Conservation (phyloP, 2,329 filamentous ascomycete species). For the Tolypocladium ophioglossoides region DNA sequence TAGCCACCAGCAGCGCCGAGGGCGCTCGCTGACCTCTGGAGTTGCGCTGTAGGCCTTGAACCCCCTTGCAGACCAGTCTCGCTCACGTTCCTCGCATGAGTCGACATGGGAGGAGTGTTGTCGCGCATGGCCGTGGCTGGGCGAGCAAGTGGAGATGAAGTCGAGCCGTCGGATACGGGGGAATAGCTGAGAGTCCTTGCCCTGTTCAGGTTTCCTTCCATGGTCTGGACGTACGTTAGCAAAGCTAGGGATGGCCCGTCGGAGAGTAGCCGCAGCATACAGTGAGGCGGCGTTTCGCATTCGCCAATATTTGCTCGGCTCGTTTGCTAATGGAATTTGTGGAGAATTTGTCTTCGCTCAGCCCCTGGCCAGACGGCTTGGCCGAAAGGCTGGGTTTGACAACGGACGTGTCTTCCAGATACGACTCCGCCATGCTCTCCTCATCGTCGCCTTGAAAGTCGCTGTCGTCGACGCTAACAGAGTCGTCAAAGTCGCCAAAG, state of each 20-base stretch:
- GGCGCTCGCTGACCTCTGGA: conserved; percentile 54
- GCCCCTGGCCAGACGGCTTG: conserved; percentile 7
- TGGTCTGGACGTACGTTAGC: conserved; percentile 46
- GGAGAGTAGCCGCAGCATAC: conserved; percentile 38
- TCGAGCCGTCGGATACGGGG: conserved; percentile 36
- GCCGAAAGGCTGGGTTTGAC: conserved; percentile 8
- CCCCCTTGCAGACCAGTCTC: conserved; percentile 16
- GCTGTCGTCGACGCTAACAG: conserved; percentile 51
- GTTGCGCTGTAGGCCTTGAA: conserved; percentile 21
- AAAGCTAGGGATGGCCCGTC: background rate
- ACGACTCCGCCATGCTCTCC: conserved; percentile 52
- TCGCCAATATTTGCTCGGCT: conserved; percentile 83
- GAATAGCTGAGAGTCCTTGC: conserved; percentile 54
- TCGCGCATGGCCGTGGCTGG: conserved; percentile 12
- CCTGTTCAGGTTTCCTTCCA: conserved; percentile 83
- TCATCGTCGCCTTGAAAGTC: conserved; percentile 59
- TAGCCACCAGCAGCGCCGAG: conserved; percentile 48
- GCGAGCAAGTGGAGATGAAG: conserved; percentile 33
- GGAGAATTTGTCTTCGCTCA: conserved; percentile 50
- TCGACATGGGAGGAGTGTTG: conserved; percentile 8
- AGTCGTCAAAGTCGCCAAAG: conserved; percentile 53
- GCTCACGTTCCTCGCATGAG: conserved; percentile 20
- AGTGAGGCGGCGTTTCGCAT: conserved; percentile 80
- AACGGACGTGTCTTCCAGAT: conserved; percentile 32
- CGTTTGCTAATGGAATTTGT: conserved; percentile 68